Conservation (phyloP, 176 grass and related monocot genomes). For the Alopecurus myosuroides region DNA sequence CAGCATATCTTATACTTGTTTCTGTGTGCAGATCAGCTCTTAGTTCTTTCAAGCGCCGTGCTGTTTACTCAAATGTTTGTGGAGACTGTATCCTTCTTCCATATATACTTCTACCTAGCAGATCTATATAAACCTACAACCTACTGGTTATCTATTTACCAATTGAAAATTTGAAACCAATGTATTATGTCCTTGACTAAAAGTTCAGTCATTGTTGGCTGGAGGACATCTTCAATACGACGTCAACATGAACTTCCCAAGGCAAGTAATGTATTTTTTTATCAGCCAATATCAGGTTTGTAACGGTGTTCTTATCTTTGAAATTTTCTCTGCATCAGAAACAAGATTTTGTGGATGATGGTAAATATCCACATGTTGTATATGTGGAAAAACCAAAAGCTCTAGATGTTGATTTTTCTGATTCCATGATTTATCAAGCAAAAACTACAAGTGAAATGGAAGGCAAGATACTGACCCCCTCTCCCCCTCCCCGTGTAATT, state of each 20-base stretch:
- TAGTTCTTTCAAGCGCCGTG: slow-evolving; percentile 67
- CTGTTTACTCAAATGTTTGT: slow-evolving; percentile 85
- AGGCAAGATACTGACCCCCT: slow-evolving; percentile 40
- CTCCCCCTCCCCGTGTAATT: neutral
- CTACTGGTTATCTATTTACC: slow-evolving; percentile 15
- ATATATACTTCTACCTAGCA: slow-evolving; percentile 11
- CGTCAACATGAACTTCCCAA: slow-evolving; percentile 76
- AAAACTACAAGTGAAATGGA: slow-evolving; percentile 76
- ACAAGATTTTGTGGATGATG: slow-evolving; percentile 50
- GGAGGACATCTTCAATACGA: slow-evolving; percentile 87
- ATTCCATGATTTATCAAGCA: slow-evolving; percentile 44
- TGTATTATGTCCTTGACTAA: slow-evolving; percentile 42
- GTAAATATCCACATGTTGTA: slow-evolving; percentile 72
- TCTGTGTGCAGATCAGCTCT: slow-evolving; percentile 75
- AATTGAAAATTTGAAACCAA: neutral
- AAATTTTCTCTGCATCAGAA: slow-evolving; percentile 49
- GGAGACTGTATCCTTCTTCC: slow-evolving; percentile 80
- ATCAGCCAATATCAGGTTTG: neutral
- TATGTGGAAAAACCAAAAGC: slow-evolving; percentile 58
- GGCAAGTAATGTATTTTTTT: slow-evolving; percentile 47
- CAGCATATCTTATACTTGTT: slow-evolving; percentile 18
- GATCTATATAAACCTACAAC: neutral
- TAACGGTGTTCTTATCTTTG: slow-evolving; percentile 25
- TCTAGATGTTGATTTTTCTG: slow-evolving; percentile 53
- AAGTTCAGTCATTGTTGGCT: slow-evolving; percentile 78